These are phyloP conservation scores for Sugiyamaella floridensis DNA, from an alignment of 805 yeast species.

Conservation along the genomic window DNA sequence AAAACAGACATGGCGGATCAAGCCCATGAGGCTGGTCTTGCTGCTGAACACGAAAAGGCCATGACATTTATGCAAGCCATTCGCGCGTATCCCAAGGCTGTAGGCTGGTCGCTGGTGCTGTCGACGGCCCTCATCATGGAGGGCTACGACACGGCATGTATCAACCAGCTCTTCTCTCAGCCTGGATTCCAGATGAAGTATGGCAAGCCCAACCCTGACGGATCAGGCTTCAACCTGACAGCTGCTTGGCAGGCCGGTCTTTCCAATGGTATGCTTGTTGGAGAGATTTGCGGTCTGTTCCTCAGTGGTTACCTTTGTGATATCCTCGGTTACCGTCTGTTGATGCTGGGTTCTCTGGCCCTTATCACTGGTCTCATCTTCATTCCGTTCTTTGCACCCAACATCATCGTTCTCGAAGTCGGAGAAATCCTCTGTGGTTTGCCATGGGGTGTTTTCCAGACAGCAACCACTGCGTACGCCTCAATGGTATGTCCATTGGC, in stretches of 20 bases:
- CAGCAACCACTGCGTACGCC: constrained; percentile 46
- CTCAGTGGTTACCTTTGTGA: constrained; percentile 41
- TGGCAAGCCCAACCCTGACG: constrained; percentile 26
- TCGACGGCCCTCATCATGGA: constrained; percentile 43
- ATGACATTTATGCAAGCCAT: constrained; percentile 32
- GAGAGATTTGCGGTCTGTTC: constrained; percentile 41
- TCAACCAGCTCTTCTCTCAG: constrained; percentile 17
- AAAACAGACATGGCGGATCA: constrained; percentile 4
- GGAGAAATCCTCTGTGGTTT: constrained; percentile 36
- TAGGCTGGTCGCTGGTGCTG: constrained; percentile 40
- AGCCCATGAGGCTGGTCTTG: constrained; percentile 9
- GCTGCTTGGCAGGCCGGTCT: constrained; percentile 22
- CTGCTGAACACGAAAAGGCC: constrained; percentile 19
- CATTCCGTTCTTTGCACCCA: constrained; percentile 40
- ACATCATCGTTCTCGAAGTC: constrained; percentile 31
- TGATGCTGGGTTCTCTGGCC: constrained; percentile 34
- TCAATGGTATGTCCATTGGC: constrained; percentile 49
- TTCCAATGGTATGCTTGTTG: constrained; percentile 26
- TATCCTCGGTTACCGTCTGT: constrained; percentile 40
- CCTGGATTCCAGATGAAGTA: constrained; percentile 35
- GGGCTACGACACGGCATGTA: constrained; percentile 40
- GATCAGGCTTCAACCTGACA: constrained; percentile 9
- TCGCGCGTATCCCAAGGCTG: constrained; percentile 38
- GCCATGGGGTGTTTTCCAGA: constrained; percentile 49
- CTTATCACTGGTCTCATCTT: constrained; percentile 36